Base-by-base conservation (phyloP, 2,329 filamentous ascomycete species). In the Calonectria crousiana region DNA sequence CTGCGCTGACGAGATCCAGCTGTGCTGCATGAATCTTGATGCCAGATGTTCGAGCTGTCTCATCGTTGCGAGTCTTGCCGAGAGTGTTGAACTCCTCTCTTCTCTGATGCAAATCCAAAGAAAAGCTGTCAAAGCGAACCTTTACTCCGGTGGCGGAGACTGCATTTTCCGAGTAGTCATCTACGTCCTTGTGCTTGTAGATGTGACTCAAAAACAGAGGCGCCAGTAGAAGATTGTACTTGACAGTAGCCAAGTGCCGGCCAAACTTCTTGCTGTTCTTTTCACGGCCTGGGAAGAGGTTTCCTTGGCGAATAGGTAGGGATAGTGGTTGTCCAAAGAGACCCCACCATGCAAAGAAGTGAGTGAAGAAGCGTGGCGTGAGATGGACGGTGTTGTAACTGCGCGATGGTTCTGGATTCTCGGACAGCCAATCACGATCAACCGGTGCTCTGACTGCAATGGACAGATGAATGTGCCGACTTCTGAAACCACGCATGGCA, bases 211-310 rank as follows among this genome's bases (percentile, higher is more conserved):
- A 91, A 84, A 98, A 99, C 2, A 99, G 87, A 0, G 97, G 97
- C 2, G 97, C 98, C 20, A 99, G 88, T 4, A 98, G 89, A 28
- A 99, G 87, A 76, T 96, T 98, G 86, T 98, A 98, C 87, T 99
- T 99, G 88, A 99, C 96, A 11, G 97, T 99, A n/a, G 95, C 96
- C 75, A 99, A 88, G 85, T 99, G 97, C 65, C 97, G 92, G 18
- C 96, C 96, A 83, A 99, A 99, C 83, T 99, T 99, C 87, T 99
- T 99, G 88, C 95, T 98, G 58, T 95, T 97, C 88, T 98, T 98
- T 79, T 98, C 97, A 30, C 95, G 91, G 0, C 95, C 95, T 8
- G 96, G 96, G 92, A 96, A 99, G 4, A 99, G 89, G 60, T 91
- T 90, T 20, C 97, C 97, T 86, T 99, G 97, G 0, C 97, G 95